These are phyloP conservation scores for Boletus patriciae DNA, from an alignment of 768 basidiomycete genomes.

Conservation along the genomic window DNA sequence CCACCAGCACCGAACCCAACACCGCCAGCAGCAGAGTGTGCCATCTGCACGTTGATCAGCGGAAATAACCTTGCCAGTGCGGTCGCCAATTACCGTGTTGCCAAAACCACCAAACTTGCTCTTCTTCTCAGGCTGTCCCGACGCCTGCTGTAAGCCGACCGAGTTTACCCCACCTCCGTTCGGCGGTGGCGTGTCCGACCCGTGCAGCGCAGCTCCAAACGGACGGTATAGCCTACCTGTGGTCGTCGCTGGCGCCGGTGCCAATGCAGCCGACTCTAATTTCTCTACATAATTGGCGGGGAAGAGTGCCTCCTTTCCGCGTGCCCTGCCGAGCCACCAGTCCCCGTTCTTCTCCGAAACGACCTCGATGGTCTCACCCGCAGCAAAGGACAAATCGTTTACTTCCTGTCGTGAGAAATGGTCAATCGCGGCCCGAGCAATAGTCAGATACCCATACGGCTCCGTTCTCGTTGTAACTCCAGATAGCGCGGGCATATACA, in stretches of 20 bases:
- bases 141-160: slow-evolving; percentile 29
- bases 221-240: slow-evolving; percentile 32
- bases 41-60: slow-evolving; percentile 42
- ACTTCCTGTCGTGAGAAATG: slow-evolving; percentile 52
- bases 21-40: slow-evolving; percentile 64
- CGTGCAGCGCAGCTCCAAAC: slow-evolving; percentile 40
- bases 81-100: slow-evolving; percentile 47
- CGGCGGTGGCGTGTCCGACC: slow-evolving; percentile 33
- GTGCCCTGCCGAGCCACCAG: slow-evolving; percentile 79
- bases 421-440: slow-evolving; percentile 3
- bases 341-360: slow-evolving; percentile 78
- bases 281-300: slow-evolving; percentile 76
- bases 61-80: slow-evolving; percentile 5
- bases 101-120: slow-evolving; percentile 56
- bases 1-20: slow-evolving; percentile 75
- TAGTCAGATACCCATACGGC: slow-evolving; percentile 34
- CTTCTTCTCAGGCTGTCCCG: slow-evolving; percentile 47
- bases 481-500: slow-evolving; percentile 53
- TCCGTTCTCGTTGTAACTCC: slow-evolving; percentile 66
- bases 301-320: slow-evolving; percentile 72
- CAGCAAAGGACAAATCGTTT: slow-evolving; percentile 75
- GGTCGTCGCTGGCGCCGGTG: not conserved
- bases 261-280: slow-evolving; percentile 25
- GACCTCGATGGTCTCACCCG: slow-evolving; percentile 78
- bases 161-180: slow-evolving; percentile 30